Conservation (phyloP, 176 grass and related monocot species). For the Carex littledalei region DNA sequence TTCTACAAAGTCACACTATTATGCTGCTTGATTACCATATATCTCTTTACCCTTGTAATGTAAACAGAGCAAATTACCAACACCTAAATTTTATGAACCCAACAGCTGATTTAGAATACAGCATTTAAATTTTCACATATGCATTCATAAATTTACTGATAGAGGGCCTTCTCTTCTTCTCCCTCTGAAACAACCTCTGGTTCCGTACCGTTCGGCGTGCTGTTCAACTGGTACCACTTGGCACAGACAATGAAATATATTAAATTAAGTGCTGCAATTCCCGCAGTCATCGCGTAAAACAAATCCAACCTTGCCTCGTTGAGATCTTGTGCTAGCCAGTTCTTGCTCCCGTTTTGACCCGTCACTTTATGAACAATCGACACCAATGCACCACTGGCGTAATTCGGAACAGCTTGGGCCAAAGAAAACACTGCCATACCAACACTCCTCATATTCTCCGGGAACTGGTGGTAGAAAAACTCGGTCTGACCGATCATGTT, state of each 20-base stretch:
- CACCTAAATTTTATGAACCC: too few species aligned
- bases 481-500: slow-evolving; percentile 41
- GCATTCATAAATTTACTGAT: neutral
- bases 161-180: neutral
- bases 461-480: slow-evolving; percentile 66
- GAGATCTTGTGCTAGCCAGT: slow-evolving; percentile 48
- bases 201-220: neutral
- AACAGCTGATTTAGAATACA: neutral
- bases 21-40: neutral
- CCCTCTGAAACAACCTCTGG: neutral
- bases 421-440: slow-evolving; percentile 42
- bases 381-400: slow-evolving; percentile 39
- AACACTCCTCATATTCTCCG: slow-evolving; percentile 65
- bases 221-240: slow-evolving; percentile 56
- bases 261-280: slow-evolving; percentile 31
- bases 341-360: neutral
- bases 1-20: neutral
- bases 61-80: neutral
- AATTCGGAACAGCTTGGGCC: slow-evolving; percentile 32
- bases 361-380: slow-evolving; percentile 41
- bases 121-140: neutral
- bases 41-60: neutral
- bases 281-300: slow-evolving; percentile 41
- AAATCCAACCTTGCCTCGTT: slow-evolving; percentile 47
- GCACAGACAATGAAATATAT: slow-evolving; percentile 49